phyloP scores from a whole-genome alignment of 768 basidiomycete genomes.

The Psilocybe tampanensis region DNA sequence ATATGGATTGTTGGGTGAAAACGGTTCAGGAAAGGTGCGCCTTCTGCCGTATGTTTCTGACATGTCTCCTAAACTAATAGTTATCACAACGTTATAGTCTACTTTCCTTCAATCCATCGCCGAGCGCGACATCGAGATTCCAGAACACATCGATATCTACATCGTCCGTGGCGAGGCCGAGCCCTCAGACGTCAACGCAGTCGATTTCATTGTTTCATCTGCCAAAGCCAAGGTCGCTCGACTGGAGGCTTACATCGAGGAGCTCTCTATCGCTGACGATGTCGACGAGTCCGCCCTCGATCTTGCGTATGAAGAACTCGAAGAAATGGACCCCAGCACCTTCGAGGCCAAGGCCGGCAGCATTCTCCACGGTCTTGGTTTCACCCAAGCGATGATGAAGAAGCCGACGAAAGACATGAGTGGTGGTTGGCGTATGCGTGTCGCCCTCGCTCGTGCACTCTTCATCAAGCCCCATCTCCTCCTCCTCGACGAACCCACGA shows the following conservation, averaged over 20 bases:
- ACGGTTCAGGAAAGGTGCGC: constrained; percentile 96
- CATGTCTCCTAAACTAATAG: neutral
- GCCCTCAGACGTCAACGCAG: constrained; percentile 92
- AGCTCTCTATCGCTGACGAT: constrained; percentile 85
- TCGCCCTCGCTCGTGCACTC: constrained; percentile 92
- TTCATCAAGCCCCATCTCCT: constrained; percentile 97
- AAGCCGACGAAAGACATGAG: constrained; percentile 98
- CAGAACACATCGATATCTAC: constrained; percentile 96
- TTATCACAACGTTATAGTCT: constrained; percentile 59
- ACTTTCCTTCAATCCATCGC: constrained; percentile 96
- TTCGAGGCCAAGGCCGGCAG: constrained; percentile 96
- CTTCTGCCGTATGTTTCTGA: constrained; percentile 1
- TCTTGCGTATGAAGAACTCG: constrained; percentile 90
- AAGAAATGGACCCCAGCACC: constrained; percentile 93
- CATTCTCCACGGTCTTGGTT: constrained; percentile 97
- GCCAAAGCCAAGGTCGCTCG: constrained; percentile 92
- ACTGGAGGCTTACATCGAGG: constrained; percentile 92
- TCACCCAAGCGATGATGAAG: constrained; percentile 89
- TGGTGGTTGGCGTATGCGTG: constrained; percentile 99
- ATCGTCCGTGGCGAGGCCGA: constrained; percentile 96
- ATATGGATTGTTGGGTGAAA: constrained; percentile 95
- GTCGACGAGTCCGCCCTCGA: constrained; percentile 91
- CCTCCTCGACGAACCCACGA: constrained; percentile 90
- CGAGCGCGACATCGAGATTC: constrained; percentile 93
- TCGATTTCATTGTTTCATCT: constrained; percentile 94